Percentiles rank a stretch among this genome's conserved stretches.
Conservation (phyloP, 75 land plant genomes). For the Larix kaempferi region DNA sequence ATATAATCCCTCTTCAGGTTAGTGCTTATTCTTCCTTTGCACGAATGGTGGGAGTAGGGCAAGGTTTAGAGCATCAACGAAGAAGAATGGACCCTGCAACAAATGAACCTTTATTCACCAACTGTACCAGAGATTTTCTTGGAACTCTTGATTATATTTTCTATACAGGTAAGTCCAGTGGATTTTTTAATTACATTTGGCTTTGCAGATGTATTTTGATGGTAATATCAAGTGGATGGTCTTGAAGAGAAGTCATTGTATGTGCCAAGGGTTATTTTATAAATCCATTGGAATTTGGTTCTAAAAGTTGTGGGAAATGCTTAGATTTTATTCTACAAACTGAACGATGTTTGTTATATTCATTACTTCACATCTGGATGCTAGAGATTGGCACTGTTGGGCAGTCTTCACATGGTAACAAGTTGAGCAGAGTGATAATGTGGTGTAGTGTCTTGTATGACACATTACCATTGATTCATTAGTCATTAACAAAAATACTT, state of each 20-base stretch:
- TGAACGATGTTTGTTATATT: too few relatives aligned
- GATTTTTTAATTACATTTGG: not conserved
- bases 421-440: not conserved
- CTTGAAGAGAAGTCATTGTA: not conserved
- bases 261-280: too few relatives aligned
- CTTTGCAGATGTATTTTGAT: not conserved
- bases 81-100: slow-evolving; percentile 73
- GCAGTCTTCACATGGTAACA: not conserved
- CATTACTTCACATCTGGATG: not conserved
- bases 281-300: not conserved
- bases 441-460: not conserved
- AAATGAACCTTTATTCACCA: slow-evolving; percentile 88
- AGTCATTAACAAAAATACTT: not conserved
- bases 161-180: slow-evolving; percentile 67
- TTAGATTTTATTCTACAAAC: too few relatives aligned
- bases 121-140: slow-evolving; percentile 94
- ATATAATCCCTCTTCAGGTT: slow-evolving; percentile 35
- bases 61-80: slow-evolving; percentile 53
- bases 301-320: not conserved
- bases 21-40: slow-evolving; percentile 95
- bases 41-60: slow-evolving; percentile 32
- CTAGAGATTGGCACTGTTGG: slow-evolving; percentile 4
- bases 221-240: not conserved
- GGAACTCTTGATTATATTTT: slow-evolving; percentile 97
- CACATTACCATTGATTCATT: not conserved